A percentile compares a stretch with the other conserved stretches of the same genome.
Conservation (phyloP, 768 basidiomycete species). For the Psilocybe tampanensis region DNA sequence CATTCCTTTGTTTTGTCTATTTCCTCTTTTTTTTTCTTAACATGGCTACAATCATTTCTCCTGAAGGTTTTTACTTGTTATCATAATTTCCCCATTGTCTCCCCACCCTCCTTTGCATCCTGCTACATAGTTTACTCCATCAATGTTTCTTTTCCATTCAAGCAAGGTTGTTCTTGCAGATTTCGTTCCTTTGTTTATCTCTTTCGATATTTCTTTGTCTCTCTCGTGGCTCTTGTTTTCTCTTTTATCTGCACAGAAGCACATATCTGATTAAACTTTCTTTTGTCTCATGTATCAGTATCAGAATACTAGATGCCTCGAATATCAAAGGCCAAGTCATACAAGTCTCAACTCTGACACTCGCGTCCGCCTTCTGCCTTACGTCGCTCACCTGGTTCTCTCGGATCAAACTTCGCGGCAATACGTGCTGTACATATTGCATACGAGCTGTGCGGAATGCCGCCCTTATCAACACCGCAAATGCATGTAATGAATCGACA, state of each 20-base stretch:
- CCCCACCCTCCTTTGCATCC: background rate
- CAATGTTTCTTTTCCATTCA: conserved; percentile 6
- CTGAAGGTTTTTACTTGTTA: background rate
- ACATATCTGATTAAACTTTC: conserved; percentile 21
- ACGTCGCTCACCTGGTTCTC: too few species aligned
- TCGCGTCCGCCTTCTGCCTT: too few species aligned
- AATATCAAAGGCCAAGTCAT: conserved; percentile 6
- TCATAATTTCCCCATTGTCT: background rate
- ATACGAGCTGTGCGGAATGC: too few species aligned
- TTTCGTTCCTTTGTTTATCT: conserved; percentile 9
- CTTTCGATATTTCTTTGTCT: conserved; percentile 12
- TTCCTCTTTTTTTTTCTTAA: background rate
- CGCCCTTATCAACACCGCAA: too few species aligned
- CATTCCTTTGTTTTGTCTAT: background rate
- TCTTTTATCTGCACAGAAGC: conserved; percentile 14
- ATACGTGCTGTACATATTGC: too few species aligned
- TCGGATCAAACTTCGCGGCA: too few species aligned
- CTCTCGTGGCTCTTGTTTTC: conserved; percentile 9
- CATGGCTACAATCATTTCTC: background rate
- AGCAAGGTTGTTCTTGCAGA: background rate
- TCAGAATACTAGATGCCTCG: conserved; percentile 27
- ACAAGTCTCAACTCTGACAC: background rate
- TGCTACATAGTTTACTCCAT: background rate
- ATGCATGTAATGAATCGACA: too few species aligned
- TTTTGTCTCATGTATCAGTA: conserved; percentile 29